These are phyloP conservation scores for Bassia scoparia DNA, from an alignment of 148 eudicot species.

Conservation along the genomic window DNA sequence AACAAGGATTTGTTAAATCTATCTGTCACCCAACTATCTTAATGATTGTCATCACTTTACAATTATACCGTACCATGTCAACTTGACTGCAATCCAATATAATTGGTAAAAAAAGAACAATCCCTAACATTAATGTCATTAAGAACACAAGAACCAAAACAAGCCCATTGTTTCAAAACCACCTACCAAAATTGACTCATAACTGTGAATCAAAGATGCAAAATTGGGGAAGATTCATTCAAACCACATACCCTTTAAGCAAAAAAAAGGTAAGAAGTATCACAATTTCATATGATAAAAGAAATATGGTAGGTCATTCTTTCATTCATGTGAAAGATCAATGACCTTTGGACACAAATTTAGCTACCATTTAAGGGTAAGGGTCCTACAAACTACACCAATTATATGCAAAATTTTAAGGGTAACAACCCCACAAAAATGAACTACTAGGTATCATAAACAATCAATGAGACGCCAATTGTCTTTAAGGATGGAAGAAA, in stretches of 20 bases:
- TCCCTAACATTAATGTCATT: neutral
- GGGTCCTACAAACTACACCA: conserved; percentile 28
- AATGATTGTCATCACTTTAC: conserved; percentile 12
- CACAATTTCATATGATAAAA: conserved; percentile 1
- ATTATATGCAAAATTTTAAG: conserved; percentile 8
- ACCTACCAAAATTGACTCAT: conserved; percentile 19
- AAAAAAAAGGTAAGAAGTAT: conserved; percentile 12
- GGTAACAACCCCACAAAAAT: conserved; percentile 12
- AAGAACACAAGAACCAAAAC: neutral
- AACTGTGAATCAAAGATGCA: conserved; percentile 25
- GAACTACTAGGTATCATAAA: conserved; percentile 13
- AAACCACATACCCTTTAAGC: conserved; percentile 8
- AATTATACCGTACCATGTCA: conserved; percentile 18
- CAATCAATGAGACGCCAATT: conserved; percentile 18
- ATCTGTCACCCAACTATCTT: conserved; percentile 3
- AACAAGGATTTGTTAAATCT: conserved; percentile 16
- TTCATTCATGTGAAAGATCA: conserved; percentile 33
- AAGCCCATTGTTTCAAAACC: neutral
- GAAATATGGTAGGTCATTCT: conserved; percentile 16
- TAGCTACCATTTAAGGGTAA: conserved; percentile 21
- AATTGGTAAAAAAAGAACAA: neutral
- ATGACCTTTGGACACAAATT: conserved; percentile 31
- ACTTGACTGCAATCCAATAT: conserved; percentile 1
- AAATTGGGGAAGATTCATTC: conserved; percentile 15
- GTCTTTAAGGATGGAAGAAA: conserved; percentile 3